Evolutionary conservation across 768 basidiomycete species (phyloP).

Genomic region (Podaxis mareebaensis): DNA sequence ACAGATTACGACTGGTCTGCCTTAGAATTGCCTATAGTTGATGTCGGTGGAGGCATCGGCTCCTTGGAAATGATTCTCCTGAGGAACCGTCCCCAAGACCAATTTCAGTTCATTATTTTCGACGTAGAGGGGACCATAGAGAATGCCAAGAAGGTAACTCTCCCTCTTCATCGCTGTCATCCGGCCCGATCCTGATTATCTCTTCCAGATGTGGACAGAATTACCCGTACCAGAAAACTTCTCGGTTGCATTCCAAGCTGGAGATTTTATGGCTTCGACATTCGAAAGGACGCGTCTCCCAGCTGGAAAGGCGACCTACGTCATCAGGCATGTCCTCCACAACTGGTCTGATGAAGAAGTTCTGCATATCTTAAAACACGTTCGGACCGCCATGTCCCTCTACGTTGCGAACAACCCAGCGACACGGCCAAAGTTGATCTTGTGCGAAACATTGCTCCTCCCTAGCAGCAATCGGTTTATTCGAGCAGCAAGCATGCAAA

Average conservation of each 20-base stretch:
- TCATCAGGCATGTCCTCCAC: slow-evolving; percentile 12
- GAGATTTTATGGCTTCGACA: neutral
- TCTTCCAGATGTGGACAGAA: neutral
- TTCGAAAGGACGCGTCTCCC: neutral
- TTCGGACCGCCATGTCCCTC: neutral
- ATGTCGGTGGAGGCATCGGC: slow-evolving; percentile 11
- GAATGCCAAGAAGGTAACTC: neutral
- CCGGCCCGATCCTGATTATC: neutral
- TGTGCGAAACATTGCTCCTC: slow-evolving; percentile 3
- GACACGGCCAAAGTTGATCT: neutral
- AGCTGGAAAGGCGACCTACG: slow-evolving; percentile 7
- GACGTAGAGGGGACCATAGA: slow-evolving; percentile 1
- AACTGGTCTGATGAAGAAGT: slow-evolving; percentile 9
- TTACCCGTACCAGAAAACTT: neutral
- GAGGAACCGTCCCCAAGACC: neutral
- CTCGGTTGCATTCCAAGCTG: slow-evolving; percentile 3
- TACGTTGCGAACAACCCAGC: neutral
- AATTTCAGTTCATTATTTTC: neutral
- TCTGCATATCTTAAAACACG: slow-evolving; percentile 8
- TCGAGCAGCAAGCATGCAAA: slow-evolving; percentile 4
- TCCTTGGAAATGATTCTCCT: slow-evolving; percentile 2
- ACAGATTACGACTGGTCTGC: slow-evolving; percentile 7
- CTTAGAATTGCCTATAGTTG: neutral
- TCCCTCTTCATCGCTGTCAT: neutral
- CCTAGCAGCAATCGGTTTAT: neutral